Conservation (phyloP, 805 yeast species). For the Candida broadrunensis region DNA sequence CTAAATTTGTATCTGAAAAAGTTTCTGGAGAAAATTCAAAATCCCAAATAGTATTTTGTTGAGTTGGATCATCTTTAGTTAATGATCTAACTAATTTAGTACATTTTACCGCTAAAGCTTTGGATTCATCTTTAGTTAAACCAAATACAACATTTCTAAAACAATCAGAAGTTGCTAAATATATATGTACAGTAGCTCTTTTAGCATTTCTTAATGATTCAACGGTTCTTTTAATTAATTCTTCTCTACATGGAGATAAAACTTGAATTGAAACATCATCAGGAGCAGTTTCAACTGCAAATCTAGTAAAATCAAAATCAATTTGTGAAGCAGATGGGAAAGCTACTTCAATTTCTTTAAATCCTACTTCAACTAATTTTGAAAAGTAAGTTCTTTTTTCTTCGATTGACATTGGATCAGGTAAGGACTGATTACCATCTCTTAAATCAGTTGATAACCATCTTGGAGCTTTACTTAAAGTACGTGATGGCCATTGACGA, state of each 20-base stretch:
- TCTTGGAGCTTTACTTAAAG: conserved; percentile 63
- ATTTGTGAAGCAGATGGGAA: conserved; percentile 79
- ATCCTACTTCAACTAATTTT: conserved; percentile 68
- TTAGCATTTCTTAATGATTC: conserved; percentile 74
- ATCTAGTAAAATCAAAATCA: conserved; percentile 78
- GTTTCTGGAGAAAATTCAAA: conserved; percentile 82
- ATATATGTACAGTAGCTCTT: conserved; percentile 71
- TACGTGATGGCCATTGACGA: conserved; percentile 68
- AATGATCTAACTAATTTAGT: conserved; percentile 60
- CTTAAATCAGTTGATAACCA: conserved; percentile 83
- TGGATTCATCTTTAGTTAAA: conserved; percentile 56
- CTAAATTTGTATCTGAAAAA: conserved; percentile 67
- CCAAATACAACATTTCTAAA: conserved; percentile 72
- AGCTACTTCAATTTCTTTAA: conserved; percentile 80
- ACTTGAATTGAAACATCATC: conserved; percentile 76
- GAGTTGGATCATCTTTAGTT: conserved; percentile 65
- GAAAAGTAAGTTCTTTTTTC: conserved; percentile 71
- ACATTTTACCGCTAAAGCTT: conserved; percentile 60
- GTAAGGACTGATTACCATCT: conserved; percentile 82
- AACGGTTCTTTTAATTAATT: conserved; percentile 65
- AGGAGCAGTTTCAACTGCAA: conserved; percentile 71
- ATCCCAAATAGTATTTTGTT: conserved; percentile 59
- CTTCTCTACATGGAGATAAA: conserved; percentile 73
- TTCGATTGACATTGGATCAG: conserved; percentile 83
- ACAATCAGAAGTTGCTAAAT: conserved; percentile 72